Conservation (phyloP, 2,329 filamentous ascomycete species). For the Microcyclospora tardicrescens region DNA sequence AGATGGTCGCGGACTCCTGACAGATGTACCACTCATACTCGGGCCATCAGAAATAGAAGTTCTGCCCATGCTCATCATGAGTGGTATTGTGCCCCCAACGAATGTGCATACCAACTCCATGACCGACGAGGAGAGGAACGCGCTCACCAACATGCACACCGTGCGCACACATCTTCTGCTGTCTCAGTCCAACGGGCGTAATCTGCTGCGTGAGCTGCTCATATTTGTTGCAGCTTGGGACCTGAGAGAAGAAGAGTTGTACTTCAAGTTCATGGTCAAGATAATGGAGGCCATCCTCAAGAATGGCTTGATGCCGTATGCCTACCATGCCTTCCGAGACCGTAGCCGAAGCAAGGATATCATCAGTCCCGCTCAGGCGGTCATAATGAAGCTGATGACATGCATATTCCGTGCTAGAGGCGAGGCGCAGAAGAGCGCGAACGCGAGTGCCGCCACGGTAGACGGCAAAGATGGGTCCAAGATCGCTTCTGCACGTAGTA, state of each 20-base stretch:
- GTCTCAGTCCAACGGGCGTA: constrained; percentile 79
- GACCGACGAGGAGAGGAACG: constrained; percentile 40
- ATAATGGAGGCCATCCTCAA: constrained; percentile 89
- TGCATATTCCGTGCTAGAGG: constrained; percentile 64
- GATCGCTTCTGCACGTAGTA: constrained; percentile 1
- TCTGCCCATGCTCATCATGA: constrained; percentile 93
- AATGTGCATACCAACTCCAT: constrained; percentile 34
- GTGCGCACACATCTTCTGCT: constrained; percentile 81
- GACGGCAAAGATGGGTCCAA: neutral
- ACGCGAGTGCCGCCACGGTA: constrained; percentile 4
- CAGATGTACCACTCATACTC: constrained; percentile 86
- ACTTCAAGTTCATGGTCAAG: constrained; percentile 92
- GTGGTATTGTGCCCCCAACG: constrained; percentile 73
- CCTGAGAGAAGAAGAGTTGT: constrained; percentile 80
- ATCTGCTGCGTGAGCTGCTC: constrained; percentile 74
- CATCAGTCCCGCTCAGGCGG: constrained; percentile 86
- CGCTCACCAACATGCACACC: constrained; percentile 67
- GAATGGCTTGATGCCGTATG: constrained; percentile 78
- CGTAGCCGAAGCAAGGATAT: constrained; percentile 66
- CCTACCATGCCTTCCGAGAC: constrained; percentile 81
- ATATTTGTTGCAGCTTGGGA: constrained; percentile 98
- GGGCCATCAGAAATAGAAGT: constrained; percentile 94
- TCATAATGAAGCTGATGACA: constrained; percentile 79
- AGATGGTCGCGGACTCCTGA: constrained; percentile 69
- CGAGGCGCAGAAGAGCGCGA: constrained; percentile 23